Evolutionary conservation across 2,329 filamentous ascomycete genomes (phyloP), one percentile per base, ranked within the genome.

Genomic region (Diplodia intermedia): DNA sequence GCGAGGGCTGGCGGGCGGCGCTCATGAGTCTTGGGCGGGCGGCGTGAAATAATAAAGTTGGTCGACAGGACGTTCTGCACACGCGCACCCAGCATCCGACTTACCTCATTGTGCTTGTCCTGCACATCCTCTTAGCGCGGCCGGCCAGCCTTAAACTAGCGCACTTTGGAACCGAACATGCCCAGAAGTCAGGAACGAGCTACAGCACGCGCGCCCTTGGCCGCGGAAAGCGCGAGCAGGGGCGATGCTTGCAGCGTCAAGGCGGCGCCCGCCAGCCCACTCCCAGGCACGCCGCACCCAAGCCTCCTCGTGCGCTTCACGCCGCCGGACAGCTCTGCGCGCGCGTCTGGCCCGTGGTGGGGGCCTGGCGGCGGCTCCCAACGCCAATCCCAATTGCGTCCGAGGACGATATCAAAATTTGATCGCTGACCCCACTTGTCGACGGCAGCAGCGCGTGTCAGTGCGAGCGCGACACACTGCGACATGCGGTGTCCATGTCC

Each of bases 21-120:
- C 40, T 47, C 29, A 43, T 20, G 38, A 38, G 47, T 31, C 29
- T 63, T 63, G 65, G 65, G 65, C 65, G 65, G 65, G 53, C 40
- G 43, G 65, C 40, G 65, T 66, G 65, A 66, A 66, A 66, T 66
- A 66, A 60, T 66, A 66, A 66, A 57, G 60, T 53, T 63, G 60
- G 60, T 52, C 60, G 60, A 63, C 60, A 62, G 38, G 26, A 61
- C 56, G 23, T 31, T 63, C 60, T 49, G 60, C 60, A 63, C 60
- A 63, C 60, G 60, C 60, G 60, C 60, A 63, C 60, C 60, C 60
- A 63, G 60, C 60, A 57, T 57, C 36, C 43, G 65, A 66, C 65
- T 66, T 66, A 66, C 65, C 65, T 66, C 65, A 66, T 66, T 66
- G 65, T 50, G 53, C 65, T 66, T 66, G 53, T 20, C 53, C 65